Conservation (phyloP, 2,329 filamentous ascomycete genomes). For the Keithomyces neogunnii region DNA sequence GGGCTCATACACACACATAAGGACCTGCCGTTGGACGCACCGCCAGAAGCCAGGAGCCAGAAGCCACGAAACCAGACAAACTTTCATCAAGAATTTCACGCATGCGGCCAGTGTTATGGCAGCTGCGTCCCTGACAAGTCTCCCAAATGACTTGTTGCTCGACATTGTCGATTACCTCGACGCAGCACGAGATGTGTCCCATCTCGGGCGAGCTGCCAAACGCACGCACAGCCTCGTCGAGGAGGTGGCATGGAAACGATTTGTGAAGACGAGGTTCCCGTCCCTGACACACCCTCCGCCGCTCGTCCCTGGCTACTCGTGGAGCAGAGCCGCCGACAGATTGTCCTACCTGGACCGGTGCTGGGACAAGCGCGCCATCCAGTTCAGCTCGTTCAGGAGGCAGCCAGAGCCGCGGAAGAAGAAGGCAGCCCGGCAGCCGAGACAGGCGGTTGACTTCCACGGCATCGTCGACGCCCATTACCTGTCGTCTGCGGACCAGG, state of each 20-base stretch:
- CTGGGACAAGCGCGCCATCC: slow-evolving; percentile 42
- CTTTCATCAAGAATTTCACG: background rate
- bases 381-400: slow-evolving; percentile 18
- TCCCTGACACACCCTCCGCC: slow-evolving; percentile 24
- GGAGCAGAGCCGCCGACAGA: slow-evolving; percentile 32
- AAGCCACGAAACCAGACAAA: background rate
- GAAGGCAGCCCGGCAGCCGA: slow-evolving; percentile 16
- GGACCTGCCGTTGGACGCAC: too few species aligned
- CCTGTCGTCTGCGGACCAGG: slow-evolving; percentile 26
- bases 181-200: slow-evolving; percentile 38
- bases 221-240: slow-evolving; percentile 29
- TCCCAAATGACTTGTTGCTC: slow-evolving; percentile 43
- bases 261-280: slow-evolving; percentile 36
- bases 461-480: slow-evolving; percentile 38
- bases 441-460: slow-evolving; percentile 33
- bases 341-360: slow-evolving; percentile 43
- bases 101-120: slow-evolving; percentile 1
- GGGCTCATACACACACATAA: too few species aligned
- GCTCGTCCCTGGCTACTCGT: slow-evolving; percentile 16
- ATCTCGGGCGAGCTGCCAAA: slow-evolving; percentile 30
- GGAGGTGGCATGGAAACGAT: slow-evolving; percentile 40
- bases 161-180: slow-evolving; percentile 38
- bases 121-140: slow-evolving; percentile 25
- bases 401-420: background rate
- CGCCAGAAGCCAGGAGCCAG: too few species aligned